These are phyloP conservation scores for Hammondia hammondi DNA, from an alignment of 169 alveolate species.

Conservation along the genomic window DNA sequence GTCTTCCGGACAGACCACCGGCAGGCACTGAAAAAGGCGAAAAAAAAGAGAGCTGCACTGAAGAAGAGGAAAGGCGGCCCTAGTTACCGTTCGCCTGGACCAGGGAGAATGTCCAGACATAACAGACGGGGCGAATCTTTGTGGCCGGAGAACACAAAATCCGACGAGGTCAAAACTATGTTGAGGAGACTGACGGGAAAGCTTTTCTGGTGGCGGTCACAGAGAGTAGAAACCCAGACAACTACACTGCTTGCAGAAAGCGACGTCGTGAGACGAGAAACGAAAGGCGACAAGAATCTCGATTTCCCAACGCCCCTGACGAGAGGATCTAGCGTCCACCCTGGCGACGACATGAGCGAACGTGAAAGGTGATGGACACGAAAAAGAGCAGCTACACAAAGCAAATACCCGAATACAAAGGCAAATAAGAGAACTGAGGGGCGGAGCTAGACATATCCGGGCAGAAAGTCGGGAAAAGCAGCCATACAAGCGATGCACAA, in stretches of 20 bases:
- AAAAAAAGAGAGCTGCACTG: not conserved
- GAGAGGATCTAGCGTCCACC: not conserved
- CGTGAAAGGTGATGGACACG: not conserved
- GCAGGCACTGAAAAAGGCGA: not conserved
- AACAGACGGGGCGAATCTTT: no score
- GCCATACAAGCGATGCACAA: no score
- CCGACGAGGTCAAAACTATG: not conserved
- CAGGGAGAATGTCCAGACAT: not conserved
- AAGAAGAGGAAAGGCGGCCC: not conserved
- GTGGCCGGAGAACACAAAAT: not conserved
- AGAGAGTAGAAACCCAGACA: not conserved
- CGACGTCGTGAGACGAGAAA: not conserved
- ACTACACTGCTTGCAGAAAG: not conserved
- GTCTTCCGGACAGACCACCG: slow-evolving; percentile 41
- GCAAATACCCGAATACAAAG: no score
- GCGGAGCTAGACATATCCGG: no score
- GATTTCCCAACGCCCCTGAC: not conserved
- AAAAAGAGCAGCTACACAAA: no score
- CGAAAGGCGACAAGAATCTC: not conserved
- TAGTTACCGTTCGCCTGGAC: not conserved
- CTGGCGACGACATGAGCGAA: not conserved
- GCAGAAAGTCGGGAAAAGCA: no score
- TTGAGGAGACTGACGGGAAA: no score
- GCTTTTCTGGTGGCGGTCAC: not conserved
- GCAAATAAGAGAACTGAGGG: no score